phyloP scores from a whole-genome alignment of 1,284 basidiomycete genomes.

The Moesziomyces parantarcticus region DNA sequence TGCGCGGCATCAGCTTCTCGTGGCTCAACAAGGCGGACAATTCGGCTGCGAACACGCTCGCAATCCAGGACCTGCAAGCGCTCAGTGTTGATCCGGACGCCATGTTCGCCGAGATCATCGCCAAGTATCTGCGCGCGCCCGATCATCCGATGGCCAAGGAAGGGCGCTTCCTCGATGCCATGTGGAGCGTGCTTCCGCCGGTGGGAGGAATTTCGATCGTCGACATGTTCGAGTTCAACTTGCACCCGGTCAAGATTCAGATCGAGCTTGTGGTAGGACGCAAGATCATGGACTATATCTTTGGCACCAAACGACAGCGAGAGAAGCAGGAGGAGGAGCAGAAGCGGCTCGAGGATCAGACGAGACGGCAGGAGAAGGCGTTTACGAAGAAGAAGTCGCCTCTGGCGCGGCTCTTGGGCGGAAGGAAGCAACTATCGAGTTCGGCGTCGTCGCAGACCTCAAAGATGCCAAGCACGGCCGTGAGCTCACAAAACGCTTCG shows the following conservation, averaged over 20 bases:
- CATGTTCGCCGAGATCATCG: conserved; percentile 87
- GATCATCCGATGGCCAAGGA: conserved; percentile 59
- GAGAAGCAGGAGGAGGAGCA: conserved; percentile 50
- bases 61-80: conserved; percentile 80
- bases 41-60: conserved; percentile 82
- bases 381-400: conserved; percentile 42
- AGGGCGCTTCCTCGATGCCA: conserved; percentile 57
- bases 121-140: conserved; percentile 71
- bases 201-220: conserved; percentile 94
- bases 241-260: conserved; percentile 80
- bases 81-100: conserved; percentile 88
- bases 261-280: conserved; percentile 84
- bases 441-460: conserved; percentile 8
- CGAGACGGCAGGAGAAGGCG: conserved; percentile 7
- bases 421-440: conserved; percentile 16
- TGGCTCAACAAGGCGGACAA: conserved; percentile 91
- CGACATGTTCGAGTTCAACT: conserved; percentile 81
- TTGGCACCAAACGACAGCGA: conserved; percentile 67
- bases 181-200: conserved; percentile 70
- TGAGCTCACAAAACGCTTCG: conserved; percentile 19
- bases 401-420: conserved; percentile 39
- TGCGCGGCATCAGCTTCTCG: conserved; percentile 81
- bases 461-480: conserved; percentile 9
- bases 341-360: conserved; percentile 26
- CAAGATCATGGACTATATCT: conserved; percentile 89